A percentile compares a stretch with the other conserved stretches of the same genome.
Conservation (phyloP, 1,284 basidiomycete genomes). For the Porodaedalea pini region DNA sequence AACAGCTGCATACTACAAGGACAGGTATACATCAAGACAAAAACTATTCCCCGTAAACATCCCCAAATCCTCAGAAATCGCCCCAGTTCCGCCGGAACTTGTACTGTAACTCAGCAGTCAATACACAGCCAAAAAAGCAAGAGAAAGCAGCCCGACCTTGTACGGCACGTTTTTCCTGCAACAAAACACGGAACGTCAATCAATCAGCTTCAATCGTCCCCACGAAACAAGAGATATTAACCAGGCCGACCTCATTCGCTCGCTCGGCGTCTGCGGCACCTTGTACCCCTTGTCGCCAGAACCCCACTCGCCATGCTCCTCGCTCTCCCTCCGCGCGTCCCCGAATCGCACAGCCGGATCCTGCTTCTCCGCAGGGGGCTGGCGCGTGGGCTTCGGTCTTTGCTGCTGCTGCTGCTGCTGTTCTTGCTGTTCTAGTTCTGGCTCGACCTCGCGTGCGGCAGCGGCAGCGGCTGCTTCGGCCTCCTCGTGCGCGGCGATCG, state of each 20-base stretch:
- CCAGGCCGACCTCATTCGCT: slow-evolving; percentile 60
- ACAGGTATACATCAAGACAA: too few relatives aligned
- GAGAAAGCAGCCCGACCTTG: slow-evolving; percentile 53
- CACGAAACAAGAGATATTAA: background rate
- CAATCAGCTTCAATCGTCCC: background rate
- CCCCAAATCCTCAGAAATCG: slow-evolving; percentile 76
- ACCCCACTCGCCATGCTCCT: slow-evolving; percentile 64
- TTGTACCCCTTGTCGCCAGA: slow-evolving; percentile 70
- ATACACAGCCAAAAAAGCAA: slow-evolving; percentile 37
- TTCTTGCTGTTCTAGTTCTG: slow-evolving; percentile 23
- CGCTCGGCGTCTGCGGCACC: slow-evolving; percentile 61
- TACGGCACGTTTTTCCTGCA: slow-evolving; percentile 74
- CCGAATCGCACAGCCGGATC: slow-evolving; percentile 61
- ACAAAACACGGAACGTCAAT: slow-evolving; percentile 1
- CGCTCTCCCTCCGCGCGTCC: slow-evolving; percentile 47
- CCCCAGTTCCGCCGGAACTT: slow-evolving; percentile 84
- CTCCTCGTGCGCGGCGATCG: slow-evolving; percentile 47
- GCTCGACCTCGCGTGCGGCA: slow-evolving; percentile 27
- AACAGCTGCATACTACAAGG: too few relatives aligned
- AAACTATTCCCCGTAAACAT: too few relatives aligned
- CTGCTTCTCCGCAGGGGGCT: slow-evolving; percentile 58
- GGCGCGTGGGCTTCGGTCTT: slow-evolving; percentile 51
- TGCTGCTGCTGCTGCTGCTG: slow-evolving; percentile 13
- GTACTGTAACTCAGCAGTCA: slow-evolving; percentile 65
- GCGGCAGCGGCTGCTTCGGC: slow-evolving; percentile 19